Percentiles rank a stretch among this genome's conserved stretches.
Evolutionary conservation across 1,139 yeast species (phyloP).

Genomic region (Saccharomycopsis hybrid): DNA sequence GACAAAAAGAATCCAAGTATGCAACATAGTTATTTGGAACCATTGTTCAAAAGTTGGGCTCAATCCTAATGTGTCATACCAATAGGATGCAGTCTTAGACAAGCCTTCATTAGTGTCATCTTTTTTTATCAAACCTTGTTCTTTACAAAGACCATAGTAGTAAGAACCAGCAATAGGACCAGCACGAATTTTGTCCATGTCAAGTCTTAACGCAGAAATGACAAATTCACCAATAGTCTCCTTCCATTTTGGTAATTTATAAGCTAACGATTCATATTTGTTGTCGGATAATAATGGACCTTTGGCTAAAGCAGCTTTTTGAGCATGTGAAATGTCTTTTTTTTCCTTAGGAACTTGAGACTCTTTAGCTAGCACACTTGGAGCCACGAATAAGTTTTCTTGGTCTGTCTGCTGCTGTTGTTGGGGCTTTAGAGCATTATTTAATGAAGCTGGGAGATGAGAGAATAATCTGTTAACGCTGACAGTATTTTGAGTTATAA

Average conservation of each 20-base stretch:
- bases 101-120: conserved; percentile 63
- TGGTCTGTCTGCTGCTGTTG: background rate
- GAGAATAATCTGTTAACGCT: too few species aligned
- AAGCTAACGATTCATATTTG: conserved; percentile 52
- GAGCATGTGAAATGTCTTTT: conserved; percentile 21
- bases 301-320: conserved; percentile 27
- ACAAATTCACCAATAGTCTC: conserved; percentile 67
- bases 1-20: conserved; percentile 88
- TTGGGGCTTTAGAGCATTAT: too few species aligned
- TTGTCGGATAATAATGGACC: conserved; percentile 49
- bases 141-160: conserved; percentile 82
- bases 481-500: too few species aligned
- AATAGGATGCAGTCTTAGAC: conserved; percentile 58
- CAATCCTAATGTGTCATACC: conserved; percentile 72
- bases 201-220: conserved; percentile 61
- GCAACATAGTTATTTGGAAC: conserved; percentile 87
- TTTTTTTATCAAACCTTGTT: conserved; percentile 71
- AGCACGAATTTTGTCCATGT: conserved; percentile 87
- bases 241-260: conserved; percentile 61
- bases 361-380: conserved; percentile 10
- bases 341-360: conserved; percentile 9
- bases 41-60: conserved; percentile 90
- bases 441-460: too few species aligned
- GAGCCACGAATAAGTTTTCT: conserved; percentile 8
- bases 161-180: conserved; percentile 92